Evolutionary conservation across 768 basidiomycete species (phyloP).

Genomic region (Sarcomyxa edulis): DNA sequence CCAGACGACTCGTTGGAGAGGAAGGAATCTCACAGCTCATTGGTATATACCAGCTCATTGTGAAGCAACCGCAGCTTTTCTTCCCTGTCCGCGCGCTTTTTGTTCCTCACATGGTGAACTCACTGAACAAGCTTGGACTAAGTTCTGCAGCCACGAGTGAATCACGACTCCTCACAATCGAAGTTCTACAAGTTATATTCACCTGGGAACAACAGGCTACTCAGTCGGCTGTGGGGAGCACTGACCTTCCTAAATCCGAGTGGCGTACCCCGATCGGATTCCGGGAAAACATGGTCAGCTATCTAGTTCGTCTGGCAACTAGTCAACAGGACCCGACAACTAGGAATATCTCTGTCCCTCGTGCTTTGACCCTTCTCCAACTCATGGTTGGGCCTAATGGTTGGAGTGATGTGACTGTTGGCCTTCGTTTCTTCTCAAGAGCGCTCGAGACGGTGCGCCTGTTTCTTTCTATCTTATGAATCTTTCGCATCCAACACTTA

Average conservation of each 20-base stretch:
- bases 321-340: constrained; percentile 51
- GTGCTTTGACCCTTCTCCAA: constrained; percentile 64
- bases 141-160: constrained; percentile 66
- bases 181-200: constrained; percentile 88
- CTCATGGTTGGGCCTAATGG: constrained; percentile 77
- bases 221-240: constrained; percentile 11
- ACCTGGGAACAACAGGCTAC: constrained; percentile 82
- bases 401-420: constrained; percentile 90
- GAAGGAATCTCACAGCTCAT: constrained; percentile 68
- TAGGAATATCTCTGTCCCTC: constrained; percentile 46
- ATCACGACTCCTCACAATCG: constrained; percentile 81
- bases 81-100: constrained; percentile 91
- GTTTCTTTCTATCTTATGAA: too few relatives aligned
- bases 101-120: constrained; percentile 89
- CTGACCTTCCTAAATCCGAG: constrained; percentile 19
- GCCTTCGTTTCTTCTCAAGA: constrained; percentile 84
- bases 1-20: constrained; percentile 81
- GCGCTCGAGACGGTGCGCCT: constrained; percentile 70
- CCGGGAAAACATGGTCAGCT: constrained; percentile 91
- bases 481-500: constrained; percentile 3
- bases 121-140: constrained; percentile 84
- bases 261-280: constrained; percentile 80
- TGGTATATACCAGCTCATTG: constrained; percentile 88
- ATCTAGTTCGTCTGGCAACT: constrained; percentile 87
- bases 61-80: constrained; percentile 87